phyloP scores from a whole-genome alignment of 1,139 yeast species.

The Yarrowia galli region DNA sequence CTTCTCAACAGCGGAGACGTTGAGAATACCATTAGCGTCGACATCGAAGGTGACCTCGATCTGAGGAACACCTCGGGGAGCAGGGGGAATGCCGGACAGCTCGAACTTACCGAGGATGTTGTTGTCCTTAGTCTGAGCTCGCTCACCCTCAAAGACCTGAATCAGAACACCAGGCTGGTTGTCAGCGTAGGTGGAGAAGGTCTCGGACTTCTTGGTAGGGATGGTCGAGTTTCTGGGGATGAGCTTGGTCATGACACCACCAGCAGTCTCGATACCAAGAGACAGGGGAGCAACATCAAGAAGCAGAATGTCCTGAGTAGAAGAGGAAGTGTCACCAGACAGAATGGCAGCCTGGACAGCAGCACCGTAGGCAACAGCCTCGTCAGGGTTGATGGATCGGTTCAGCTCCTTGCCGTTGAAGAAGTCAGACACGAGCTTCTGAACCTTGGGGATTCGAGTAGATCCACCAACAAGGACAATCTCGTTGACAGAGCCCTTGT shows the following conservation, averaged over 20 bases:
- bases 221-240: conserved; percentile 24
- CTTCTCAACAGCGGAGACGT: conserved; percentile 18
- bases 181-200: conserved; percentile 24
- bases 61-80: conserved; percentile 29
- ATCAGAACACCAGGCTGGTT: conserved; percentile 25
- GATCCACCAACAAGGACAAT: conserved; percentile 19
- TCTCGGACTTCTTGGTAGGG: conserved; percentile 18
- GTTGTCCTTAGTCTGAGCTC: conserved; percentile 23
- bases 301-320: conserved; percentile 12
- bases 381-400: conserved; percentile 17
- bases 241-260: conserved; percentile 24
- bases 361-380: conserved; percentile 24
- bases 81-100: conserved; percentile 11
- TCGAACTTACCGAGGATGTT: conserved; percentile 18
- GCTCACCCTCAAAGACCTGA: conserved; percentile 27
- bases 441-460: conserved; percentile 23
- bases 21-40: conserved; percentile 11
- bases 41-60: conserved; percentile 17
- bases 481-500: conserved; percentile 16
- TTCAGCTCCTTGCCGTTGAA: conserved; percentile 22
- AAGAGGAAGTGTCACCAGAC: conserved; percentile 15
- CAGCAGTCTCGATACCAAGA: conserved; percentile 27
- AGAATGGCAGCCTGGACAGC: conserved; percentile 16
- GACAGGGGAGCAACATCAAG: conserved; percentile 21
- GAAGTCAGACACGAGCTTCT: conserved; percentile 18